These are phyloP conservation scores for Azolla pinnata DNA, from an alignment of 75 land plant species.

Conservation along the genomic window DNA sequence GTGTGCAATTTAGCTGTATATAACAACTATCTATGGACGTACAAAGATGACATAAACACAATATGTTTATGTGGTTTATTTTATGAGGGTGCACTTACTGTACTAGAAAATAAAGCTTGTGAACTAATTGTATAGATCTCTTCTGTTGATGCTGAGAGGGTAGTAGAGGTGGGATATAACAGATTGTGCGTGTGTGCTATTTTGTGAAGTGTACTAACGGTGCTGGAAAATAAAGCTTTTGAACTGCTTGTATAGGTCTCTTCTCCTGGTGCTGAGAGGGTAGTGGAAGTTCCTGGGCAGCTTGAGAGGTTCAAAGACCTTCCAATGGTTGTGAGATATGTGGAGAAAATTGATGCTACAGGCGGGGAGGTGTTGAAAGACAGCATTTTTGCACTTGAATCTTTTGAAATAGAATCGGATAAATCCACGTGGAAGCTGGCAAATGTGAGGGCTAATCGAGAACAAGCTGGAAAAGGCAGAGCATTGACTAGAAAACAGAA, in stretches of 20 bases:
- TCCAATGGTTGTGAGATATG: constrained; percentile 65
- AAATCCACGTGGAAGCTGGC: constrained; percentile 68
- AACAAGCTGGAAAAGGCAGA: constrained; percentile 54
- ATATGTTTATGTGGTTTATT: no score
- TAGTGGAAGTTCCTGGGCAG: constrained; percentile 69
- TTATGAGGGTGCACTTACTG: no score
- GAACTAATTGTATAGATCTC: no score
- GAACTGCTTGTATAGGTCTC: constrained; percentile 52
- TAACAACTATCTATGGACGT: no score
- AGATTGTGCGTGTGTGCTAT: no score
- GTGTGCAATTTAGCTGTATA: no score
- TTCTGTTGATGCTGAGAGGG: no score
- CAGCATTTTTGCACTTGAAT: constrained; percentile 54
- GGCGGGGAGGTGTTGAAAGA: constrained; percentile 18
- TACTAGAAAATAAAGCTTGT: no score
- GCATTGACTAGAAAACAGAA: constrained; percentile 60
- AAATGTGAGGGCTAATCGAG: constrained; percentile 65
- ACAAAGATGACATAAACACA: no score
- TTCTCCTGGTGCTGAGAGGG: constrained; percentile 83
- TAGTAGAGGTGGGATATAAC: no score
- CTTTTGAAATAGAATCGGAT: constrained; percentile 36
- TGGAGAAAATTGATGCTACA: constrained; percentile 22
- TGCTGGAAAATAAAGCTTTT: not conserved
- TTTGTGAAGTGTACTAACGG: not conserved
- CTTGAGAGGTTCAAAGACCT: constrained; percentile 65